Base-by-base conservation (phyloP, 306 rosid genomes). In the Vicia sativa region DNA sequence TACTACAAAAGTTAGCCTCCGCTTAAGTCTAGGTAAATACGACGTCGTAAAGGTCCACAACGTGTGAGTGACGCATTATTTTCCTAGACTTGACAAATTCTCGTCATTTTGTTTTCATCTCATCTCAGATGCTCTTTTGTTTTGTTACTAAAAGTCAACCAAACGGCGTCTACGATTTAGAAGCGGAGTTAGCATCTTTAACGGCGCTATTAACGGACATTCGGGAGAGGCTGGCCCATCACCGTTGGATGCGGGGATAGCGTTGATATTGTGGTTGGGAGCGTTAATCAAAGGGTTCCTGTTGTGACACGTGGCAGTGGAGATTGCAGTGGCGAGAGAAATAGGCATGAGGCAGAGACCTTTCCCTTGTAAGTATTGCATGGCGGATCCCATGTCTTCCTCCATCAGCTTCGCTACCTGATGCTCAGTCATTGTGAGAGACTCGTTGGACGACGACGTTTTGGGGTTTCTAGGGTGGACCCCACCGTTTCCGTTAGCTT, bases 341-440 rank as follows among this genome's bases (percentile, higher is more conserved):
- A 95, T 95, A 2, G 99, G 97, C 99, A 95, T 95, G 55, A 95
- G 95, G 83, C 99, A 95, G 10, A 95, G 95, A 14, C 99, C 99
- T 14, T 95, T 95, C 0, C 99, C 97, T 38, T 90, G 97, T 0
- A 95, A 87, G 72, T 95, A 95, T 70, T 90, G 99, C 99, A 95
- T 95, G 74, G 99, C 97, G 11, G 99, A 88, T 1, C 97, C 97
- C 99, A 95, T 90, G 83, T 95, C 99, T 68, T 95, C 92, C 59
- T 88, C 95, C 97, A 95, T 90, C 0, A 95, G 89, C 81, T 84
- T 90, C 0, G 97, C 97, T 70, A 95, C 99, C 29, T 90, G 99
- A 58, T 95, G 95, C 84, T 95, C 97, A 62, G 96, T 88, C 89
- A 91, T 83, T 34, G 81, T 72, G 26, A 95, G 74, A 77, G 76